Percentiles rank a stretch among this genome's conserved stretches.
These are phyloP conservation scores for Cryptosporidium sp. DNA, from an alignment of 169 alveolate species.

Conservation along the genomic window DNA sequence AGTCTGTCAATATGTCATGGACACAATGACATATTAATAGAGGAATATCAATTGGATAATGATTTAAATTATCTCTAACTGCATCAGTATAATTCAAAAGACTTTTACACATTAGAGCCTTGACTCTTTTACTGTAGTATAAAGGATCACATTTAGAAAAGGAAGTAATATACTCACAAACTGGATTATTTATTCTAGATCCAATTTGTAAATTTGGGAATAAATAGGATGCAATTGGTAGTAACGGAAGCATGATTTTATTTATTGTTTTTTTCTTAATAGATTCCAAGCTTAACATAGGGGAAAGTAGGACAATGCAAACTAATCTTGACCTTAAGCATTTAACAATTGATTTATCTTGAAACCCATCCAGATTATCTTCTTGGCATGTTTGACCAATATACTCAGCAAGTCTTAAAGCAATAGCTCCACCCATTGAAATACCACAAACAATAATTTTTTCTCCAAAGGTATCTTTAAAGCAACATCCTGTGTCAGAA, in stretches of 20 bases:
- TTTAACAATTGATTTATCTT: conserved; percentile 7
- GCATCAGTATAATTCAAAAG: conserved; percentile 14
- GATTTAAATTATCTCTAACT: not conserved
- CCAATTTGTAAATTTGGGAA: conserved; percentile 74
- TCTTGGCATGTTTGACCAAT: conserved; percentile 31
- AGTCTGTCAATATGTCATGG: conserved; percentile 65
- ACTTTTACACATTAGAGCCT: conserved; percentile 65
- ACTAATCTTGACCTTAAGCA: conserved; percentile 53
- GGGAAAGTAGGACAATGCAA: conserved; percentile 46
- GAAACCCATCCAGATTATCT: not conserved
- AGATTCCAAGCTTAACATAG: conserved; percentile 54
- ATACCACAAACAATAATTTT: conserved; percentile 42
- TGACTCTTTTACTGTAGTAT: conserved; percentile 34
- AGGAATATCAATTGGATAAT: conserved; percentile 55
- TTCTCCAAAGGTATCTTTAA: conserved; percentile 55
- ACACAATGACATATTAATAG: conserved; percentile 67
- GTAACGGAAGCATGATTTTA: conserved; percentile 31
- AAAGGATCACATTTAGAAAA: conserved; percentile 62
- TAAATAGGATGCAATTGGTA: conserved; percentile 32
- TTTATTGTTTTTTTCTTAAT: conserved; percentile 39
- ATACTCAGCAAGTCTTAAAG: conserved; percentile 31
- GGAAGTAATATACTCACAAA: conserved; percentile 28
- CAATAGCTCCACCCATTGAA: conserved; percentile 74
- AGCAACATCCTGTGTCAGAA: not conserved
- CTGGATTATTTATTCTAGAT: conserved; percentile 16